A percentile compares a stretch with the other conserved stretches of the same genome.
Conservation (phyloP, 2,329 filamentous ascomycete genomes). For the Penicillium sp. region DNA sequence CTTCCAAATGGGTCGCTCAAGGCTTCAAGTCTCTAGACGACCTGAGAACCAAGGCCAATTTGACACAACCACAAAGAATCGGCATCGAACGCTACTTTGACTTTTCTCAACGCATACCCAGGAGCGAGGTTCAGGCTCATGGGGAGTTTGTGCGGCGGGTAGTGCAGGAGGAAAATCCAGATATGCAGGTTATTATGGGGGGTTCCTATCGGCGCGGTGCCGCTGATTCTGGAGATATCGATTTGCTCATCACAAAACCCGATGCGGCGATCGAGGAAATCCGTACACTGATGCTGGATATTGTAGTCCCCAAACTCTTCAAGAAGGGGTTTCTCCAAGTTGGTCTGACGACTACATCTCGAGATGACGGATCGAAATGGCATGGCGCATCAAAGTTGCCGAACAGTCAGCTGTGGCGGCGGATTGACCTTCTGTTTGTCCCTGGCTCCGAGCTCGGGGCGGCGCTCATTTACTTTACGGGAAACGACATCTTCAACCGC, state of each 20-base stretch:
- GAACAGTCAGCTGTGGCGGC: slow-evolving; percentile 66
- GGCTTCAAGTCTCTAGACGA: slow-evolving; percentile 78
- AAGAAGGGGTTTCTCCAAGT: slow-evolving; percentile 69
- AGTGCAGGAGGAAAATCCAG: slow-evolving; percentile 64
- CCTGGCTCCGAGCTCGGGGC: slow-evolving; percentile 80
- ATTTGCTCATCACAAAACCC: slow-evolving; percentile 78
- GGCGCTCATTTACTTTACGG: slow-evolving; percentile 92
- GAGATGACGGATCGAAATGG: slow-evolving; percentile 75
- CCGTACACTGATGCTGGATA: slow-evolving; percentile 63
- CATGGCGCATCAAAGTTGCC: slow-evolving; percentile 82
- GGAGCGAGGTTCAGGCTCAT: slow-evolving; percentile 74
- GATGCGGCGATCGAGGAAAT: slow-evolving; percentile 64
- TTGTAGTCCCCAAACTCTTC: slow-evolving; percentile 67
- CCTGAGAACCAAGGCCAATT: slow-evolving; percentile 62
- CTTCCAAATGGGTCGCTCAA: slow-evolving; percentile 75
- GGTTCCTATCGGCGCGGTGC: slow-evolving; percentile 87
- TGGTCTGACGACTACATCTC: slow-evolving; percentile 65
- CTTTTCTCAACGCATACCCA: slow-evolving; percentile 77
- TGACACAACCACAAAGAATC: slow-evolving; percentile 73
- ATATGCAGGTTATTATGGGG: slow-evolving; percentile 73
- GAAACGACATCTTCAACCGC: slow-evolving; percentile 92
- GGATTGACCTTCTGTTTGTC: slow-evolving; percentile 84
- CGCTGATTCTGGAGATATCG: slow-evolving; percentile 76
- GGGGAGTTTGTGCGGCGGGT: slow-evolving; percentile 66
- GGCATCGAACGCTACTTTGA: slow-evolving; percentile 82